phyloP scores from a whole-genome alignment of 768 basidiomycete genomes.

The Astraeus odoratus region DNA sequence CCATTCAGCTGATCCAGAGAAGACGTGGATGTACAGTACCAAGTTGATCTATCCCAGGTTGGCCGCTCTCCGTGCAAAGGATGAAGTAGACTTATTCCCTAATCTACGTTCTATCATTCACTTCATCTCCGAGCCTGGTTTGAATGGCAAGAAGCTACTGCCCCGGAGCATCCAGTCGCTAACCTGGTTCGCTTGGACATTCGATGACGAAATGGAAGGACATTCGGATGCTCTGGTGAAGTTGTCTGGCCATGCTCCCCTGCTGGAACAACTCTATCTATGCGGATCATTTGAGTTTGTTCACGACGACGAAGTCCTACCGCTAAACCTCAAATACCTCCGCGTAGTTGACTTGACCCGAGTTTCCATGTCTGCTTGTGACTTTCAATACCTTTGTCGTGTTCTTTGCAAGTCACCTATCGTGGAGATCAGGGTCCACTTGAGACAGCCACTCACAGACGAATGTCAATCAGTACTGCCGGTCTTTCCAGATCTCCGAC shows the following conservation, averaged over 20 bases:
- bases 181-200: not conserved
- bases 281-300: not conserved
- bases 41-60: not conserved
- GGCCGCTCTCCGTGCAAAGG: not conserved
- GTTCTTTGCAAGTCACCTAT: not conserved
- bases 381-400: not conserved
- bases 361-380: not conserved
- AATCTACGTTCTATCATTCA: conserved; percentile 1
- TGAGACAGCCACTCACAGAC: not conserved
- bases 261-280: not conserved
- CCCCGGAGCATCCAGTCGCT: conserved; percentile 4
- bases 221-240: not conserved
- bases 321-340: not conserved
- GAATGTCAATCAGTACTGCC: not conserved
- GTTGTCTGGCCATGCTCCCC: not conserved
- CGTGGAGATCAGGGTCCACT: not conserved
- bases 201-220: not conserved
- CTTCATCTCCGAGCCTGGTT: conserved; percentile 1
- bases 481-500: not conserved
- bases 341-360: not conserved
- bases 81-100: conserved; percentile 1
- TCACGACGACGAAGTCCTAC: not conserved
- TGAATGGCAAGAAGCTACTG: conserved; percentile 1
- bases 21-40: not conserved
- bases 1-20: not conserved